phyloP scores from a whole-genome alignment of 768 basidiomycete genomes.

The Suillus hirtellus region DNA sequence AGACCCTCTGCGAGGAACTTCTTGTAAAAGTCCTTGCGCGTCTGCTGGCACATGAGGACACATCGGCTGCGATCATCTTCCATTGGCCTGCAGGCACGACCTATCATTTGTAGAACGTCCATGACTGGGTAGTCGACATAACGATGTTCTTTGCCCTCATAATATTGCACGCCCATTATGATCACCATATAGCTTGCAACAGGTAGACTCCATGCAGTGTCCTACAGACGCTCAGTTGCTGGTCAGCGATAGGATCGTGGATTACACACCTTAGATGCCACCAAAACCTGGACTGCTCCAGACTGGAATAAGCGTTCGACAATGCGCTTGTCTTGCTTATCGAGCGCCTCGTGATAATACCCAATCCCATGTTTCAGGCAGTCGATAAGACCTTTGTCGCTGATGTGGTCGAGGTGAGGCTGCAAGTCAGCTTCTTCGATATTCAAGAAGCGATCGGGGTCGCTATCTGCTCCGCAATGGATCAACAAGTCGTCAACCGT shows the following conservation, averaged over 20 bases:
- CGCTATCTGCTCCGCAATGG: conserved; percentile 86
- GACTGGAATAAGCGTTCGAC: conserved; percentile 91
- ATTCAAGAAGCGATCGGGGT: conserved; percentile 86
- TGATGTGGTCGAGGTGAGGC: conserved; percentile 85
- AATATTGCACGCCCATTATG: conserved; percentile 98
- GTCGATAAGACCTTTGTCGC: conserved; percentile 73
- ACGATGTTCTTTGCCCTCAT: conserved; percentile 96
- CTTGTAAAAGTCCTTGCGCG: conserved; percentile 98
- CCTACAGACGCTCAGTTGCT: conserved; percentile 44
- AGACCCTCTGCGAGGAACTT: conserved; percentile 97
- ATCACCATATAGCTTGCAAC: conserved; percentile 96
- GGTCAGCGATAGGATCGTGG: not conserved
- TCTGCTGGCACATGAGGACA: conserved; percentile 96
- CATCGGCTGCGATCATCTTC: conserved; percentile 91
- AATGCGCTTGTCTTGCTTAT: conserved; percentile 90
- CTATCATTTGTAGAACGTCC: conserved; percentile 99
- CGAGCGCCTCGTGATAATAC: conserved; percentile 93
- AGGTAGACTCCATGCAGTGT: conserved; percentile 95
- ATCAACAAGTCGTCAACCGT: conserved; percentile 90
- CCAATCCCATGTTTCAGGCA: conserved; percentile 88
- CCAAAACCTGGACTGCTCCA: conserved; percentile 91
- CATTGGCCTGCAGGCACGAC: conserved; percentile 88
- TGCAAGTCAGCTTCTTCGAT: conserved; percentile 80
- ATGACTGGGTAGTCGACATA: conserved; percentile 98
- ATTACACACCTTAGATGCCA: conserved; percentile 81